phyloP scores from a whole-genome alignment of 345 rosid species.

The Salix koriyanagi region DNA sequence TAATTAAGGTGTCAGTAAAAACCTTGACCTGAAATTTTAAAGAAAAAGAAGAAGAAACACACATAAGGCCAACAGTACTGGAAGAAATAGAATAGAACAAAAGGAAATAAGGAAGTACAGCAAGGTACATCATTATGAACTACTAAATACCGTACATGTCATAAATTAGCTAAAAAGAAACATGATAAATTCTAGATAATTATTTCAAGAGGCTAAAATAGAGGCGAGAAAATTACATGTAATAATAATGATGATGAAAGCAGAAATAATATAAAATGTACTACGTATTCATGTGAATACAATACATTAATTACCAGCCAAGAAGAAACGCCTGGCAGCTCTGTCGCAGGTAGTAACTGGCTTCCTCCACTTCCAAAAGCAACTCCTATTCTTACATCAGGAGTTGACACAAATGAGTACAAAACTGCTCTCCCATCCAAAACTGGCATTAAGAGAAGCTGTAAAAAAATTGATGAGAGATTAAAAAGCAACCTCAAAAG shows the following conservation, averaged over 20 bases:
- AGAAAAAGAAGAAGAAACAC: background rate
- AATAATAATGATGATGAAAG: background rate
- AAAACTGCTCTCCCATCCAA: slow-evolving; percentile 79
- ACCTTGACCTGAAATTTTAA: slow-evolving; percentile 53
- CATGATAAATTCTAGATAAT: background rate
- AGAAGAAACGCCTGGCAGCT: slow-evolving; percentile 92
- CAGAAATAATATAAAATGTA: background rate
- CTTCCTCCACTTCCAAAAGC: slow-evolving; percentile 98
- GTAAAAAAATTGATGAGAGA: slow-evolving; percentile 27
- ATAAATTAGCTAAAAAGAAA: background rate
- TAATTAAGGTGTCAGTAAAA: slow-evolving; percentile 70
- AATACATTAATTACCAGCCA: slow-evolving; percentile 63
- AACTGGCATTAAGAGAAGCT: slow-evolving; percentile 83
- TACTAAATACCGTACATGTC: background rate
- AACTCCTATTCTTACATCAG: slow-evolving; percentile 82
- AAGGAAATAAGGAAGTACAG: background rate
- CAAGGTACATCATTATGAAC: background rate
- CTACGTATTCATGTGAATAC: background rate
- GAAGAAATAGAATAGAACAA: background rate
- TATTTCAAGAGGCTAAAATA: background rate
- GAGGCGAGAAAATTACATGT: background rate
- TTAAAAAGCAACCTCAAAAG: slow-evolving; percentile 6
- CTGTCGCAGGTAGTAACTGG: slow-evolving; percentile 89
- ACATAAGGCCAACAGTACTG: background rate
- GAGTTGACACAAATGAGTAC: slow-evolving; percentile 74